Evolutionary conservation across 148 eudicot species (phyloP).

Genomic region (Bassia scoparia): DNA sequence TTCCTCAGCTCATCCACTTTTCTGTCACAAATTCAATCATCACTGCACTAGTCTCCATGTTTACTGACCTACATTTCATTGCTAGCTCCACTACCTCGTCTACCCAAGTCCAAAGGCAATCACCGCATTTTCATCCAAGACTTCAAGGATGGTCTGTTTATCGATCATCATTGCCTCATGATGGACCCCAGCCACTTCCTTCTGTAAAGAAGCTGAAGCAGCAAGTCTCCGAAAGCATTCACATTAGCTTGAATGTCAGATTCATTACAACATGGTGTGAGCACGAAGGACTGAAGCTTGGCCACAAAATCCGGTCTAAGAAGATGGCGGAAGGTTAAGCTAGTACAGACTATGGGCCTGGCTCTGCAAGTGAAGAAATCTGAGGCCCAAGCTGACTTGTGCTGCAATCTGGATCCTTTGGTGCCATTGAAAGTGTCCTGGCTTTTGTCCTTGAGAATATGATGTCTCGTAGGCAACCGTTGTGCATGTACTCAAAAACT

Average conservation of each 20-base stretch:
- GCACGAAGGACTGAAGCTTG: slow-evolving; percentile 41
- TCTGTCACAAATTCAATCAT: slow-evolving; percentile 30
- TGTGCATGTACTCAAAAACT: slow-evolving; percentile 67
- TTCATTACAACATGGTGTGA: slow-evolving; percentile 22
- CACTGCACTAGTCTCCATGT: slow-evolving; percentile 17
- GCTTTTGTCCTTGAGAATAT: slow-evolving; percentile 43
- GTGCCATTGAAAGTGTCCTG: slow-evolving; percentile 52
- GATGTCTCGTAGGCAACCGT: slow-evolving; percentile 59
- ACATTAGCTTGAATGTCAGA: slow-evolving; percentile 36
- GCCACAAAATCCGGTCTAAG: slow-evolving; percentile 51
- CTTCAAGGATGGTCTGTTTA: slow-evolving; percentile 15
- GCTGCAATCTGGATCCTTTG: slow-evolving; percentile 57
- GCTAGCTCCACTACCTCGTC: slow-evolving; percentile 47
- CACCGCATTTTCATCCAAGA: slow-evolving; percentile 52
- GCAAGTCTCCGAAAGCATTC: slow-evolving; percentile 51
- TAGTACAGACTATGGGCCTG: slow-evolving; percentile 43
- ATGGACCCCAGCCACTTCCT: slow-evolving; percentile 42
- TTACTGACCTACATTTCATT: slow-evolving; percentile 40
- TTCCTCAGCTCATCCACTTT: slow-evolving; percentile 41
- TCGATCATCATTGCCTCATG: slow-evolving; percentile 27
- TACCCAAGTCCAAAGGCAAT: slow-evolving; percentile 61
- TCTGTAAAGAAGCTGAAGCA: slow-evolving; percentile 64
- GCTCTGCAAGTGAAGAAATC: slow-evolving; percentile 58
- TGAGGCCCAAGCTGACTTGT: slow-evolving; percentile 46
- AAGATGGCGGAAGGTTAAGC: slow-evolving; percentile 55